Evolutionary conservation across 1,284 basidiomycete genomes (phyloP), one percentile per base, ranked within the genome.

Genomic region (Somion occarium): DNA sequence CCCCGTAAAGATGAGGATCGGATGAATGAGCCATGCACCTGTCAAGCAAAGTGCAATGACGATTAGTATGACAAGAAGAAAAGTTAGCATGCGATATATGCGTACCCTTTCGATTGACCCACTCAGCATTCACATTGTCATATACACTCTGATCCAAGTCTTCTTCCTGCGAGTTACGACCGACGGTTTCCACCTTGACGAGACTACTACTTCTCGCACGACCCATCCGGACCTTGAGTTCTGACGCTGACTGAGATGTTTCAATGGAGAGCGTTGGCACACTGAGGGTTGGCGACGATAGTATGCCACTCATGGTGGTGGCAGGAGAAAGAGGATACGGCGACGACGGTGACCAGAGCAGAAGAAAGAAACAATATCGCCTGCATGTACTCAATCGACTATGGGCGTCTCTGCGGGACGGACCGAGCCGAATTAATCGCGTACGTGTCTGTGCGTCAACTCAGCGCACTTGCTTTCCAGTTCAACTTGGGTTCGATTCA

Each of bases 21-120:
- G 83, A 69, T 99, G 96, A 57, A 99, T 98, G 60, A 96, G 75
- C 96, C 96, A 99, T 56, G 97, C 96, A 56, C 94, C 94, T 96
- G 59, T 7, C 46, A n/a, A 49, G 42, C 22, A 46, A 23, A 39
- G 9, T 18, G 19, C 24, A 18, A 38, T 58, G 24, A 54, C n/a
- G 37, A 23, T 39, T 20, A 15, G 3, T 24, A n/a, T 30, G 38
- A 13, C 23, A 20, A 38, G 19, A 49, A 1, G 11, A 26, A 49
- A 19, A 19, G n/a, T 12, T 45, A 15, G 49, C 27, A 39, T 12
- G n/a, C n/a, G 22, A 38, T 15, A 26, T 9, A 41, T 45, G 69
- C 80, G 53, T 47, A 93, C 95, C 96, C 72, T 99, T 99, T 56
- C 91, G 85, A 66, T 99, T 98, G 63, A 99, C 97, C 96, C 96